A percentile compares a stretch with the other conserved stretches of the same genome.
Evolutionary conservation across 176 grass and related monocot genomes (phyloP).

Genomic region (Oryza meridionalis): DNA sequence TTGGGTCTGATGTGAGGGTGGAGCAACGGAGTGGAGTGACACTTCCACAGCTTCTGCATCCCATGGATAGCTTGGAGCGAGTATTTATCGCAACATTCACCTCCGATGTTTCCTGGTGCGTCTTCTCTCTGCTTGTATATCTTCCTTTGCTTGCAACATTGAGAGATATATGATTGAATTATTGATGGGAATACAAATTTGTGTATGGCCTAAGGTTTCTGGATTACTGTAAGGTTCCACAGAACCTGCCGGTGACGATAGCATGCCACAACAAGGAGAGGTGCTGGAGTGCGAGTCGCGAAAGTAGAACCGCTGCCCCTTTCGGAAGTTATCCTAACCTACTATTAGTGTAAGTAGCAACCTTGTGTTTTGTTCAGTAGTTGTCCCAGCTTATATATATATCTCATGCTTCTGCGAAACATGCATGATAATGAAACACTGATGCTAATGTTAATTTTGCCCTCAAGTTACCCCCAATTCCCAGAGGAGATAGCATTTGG

Average conservation of each 20-base stretch:
- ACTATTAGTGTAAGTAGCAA: conserved; percentile 67
- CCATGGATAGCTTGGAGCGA: conserved; percentile 57
- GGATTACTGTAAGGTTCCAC: conserved; percentile 71
- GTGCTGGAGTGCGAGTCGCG: conserved; percentile 73
- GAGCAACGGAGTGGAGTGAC: conserved; percentile 54
- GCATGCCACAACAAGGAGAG: conserved; percentile 66
- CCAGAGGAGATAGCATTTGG: conserved; percentile 88
- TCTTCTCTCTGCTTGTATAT: not conserved
- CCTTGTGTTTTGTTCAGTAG: not conserved
- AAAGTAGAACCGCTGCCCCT: conserved; percentile 61
- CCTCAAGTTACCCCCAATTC: conserved; percentile 72
- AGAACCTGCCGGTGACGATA: conserved; percentile 65
- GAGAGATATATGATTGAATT: not conserved
- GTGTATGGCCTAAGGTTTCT: conserved; percentile 63
- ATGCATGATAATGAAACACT: conserved; percentile 22
- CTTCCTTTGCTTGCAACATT: not conserved
- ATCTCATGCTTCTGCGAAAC: conserved; percentile 1
- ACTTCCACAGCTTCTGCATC: conserved; percentile 76
- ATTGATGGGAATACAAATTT: conserved; percentile 27
- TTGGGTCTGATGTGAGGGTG: not conserved
- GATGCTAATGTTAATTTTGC: conserved; percentile 3
- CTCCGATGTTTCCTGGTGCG: conserved; percentile 82
- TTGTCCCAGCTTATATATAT: not conserved
- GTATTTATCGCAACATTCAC: conserved; percentile 91
- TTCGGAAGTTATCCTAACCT: conserved; percentile 69